A percentile compares a stretch with the other conserved stretches of the same genome.
Conservation (phyloP, 2,329 filamentous ascomycete genomes). For the Amauroascus niger region DNA sequence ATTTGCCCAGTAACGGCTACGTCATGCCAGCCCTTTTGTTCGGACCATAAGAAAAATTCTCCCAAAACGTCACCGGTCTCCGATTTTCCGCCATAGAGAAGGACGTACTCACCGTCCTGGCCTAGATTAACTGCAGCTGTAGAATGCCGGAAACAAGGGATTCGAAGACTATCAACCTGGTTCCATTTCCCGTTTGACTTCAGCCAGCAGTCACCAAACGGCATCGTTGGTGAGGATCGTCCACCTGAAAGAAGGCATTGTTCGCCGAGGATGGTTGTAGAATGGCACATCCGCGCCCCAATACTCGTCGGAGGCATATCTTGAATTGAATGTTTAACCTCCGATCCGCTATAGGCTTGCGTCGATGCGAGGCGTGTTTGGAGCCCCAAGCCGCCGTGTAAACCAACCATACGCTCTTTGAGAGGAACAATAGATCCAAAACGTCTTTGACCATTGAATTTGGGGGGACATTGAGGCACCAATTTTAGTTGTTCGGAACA, state of each 20-base stretch:
- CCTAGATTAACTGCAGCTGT: conserved; percentile 40
- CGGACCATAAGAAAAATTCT: conserved; percentile 48
- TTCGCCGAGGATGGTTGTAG: conserved; percentile 54
- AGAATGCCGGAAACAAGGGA: conserved; percentile 66
- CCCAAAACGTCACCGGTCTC: conserved; percentile 42
- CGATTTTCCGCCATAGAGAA: conserved; percentile 56
- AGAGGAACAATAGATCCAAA: conserved; percentile 50
- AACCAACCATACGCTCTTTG: conserved; percentile 25
- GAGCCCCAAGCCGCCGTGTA: conserved; percentile 37
- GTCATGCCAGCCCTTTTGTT: conserved; percentile 42
- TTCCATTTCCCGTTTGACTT: conserved; percentile 56
- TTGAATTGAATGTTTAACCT: conserved; percentile 40
- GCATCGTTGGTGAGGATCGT: conserved; percentile 61
- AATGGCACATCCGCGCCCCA: conserved; percentile 58
- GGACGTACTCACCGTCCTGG: conserved; percentile 35
- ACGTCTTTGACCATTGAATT: conserved; percentile 44
- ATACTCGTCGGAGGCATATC: conserved; percentile 35
- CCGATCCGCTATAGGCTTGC: conserved; percentile 38
- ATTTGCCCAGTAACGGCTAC: conserved; percentile 29
- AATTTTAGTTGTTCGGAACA: conserved; percentile 8
- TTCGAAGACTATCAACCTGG: conserved; percentile 54
- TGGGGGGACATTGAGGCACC: conserved; percentile 22
- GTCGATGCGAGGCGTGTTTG: conserved; percentile 42
- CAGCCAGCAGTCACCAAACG: conserved; percentile 66
- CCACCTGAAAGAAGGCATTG: conserved; percentile 64